Evolutionary conservation across 2,329 filamentous ascomycete species (phyloP).

Genomic region (Talaromyces atroroseus): DNA sequence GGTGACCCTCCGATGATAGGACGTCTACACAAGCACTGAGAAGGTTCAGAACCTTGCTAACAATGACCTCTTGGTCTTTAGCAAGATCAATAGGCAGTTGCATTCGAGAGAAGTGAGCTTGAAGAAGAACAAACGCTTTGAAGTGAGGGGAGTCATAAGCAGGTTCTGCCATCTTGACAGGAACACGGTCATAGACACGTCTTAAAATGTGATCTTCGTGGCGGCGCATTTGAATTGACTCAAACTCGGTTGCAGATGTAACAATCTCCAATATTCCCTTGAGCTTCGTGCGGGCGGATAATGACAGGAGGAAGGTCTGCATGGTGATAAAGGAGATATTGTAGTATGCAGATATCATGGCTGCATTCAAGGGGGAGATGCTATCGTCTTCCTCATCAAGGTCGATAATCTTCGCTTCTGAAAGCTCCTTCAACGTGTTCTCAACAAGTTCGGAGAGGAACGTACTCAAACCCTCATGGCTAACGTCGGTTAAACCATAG

Average conservation of each 20-base stretch:
- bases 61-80: conserved; percentile 87
- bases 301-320: conserved; percentile 93
- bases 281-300: conserved; percentile 83
- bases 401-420: conserved; percentile 92
- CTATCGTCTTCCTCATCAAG: conserved; percentile 90
- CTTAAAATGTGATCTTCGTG: conserved; percentile 85
- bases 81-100: conserved; percentile 90
- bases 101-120: conserved; percentile 97
- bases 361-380: conserved; percentile 83
- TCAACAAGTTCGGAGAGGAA: conserved; percentile 94
- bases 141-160: conserved; percentile 93
- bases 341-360: conserved; percentile 98
- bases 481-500: conserved; percentile 83
- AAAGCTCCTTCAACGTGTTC: conserved; percentile 80
- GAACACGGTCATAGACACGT: conserved; percentile 88
- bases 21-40: conserved; percentile 92
- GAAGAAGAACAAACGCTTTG: conserved; percentile 94
- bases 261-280: conserved; percentile 97
- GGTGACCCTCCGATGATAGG: conserved; percentile 86
- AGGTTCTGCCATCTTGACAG: conserved; percentile 87
- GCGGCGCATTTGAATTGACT: conserved; percentile 85
- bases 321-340: conserved; percentile 99
- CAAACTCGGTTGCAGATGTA: conserved; percentile 94
- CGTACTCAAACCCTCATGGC: conserved; percentile 86
- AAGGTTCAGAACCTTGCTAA: conserved; percentile 78